Percentiles rank a stretch among this genome's conserved stretches.
Evolutionary conservation across 805 yeast species (phyloP).

Genomic region (Metschnikowia sp.): DNA sequence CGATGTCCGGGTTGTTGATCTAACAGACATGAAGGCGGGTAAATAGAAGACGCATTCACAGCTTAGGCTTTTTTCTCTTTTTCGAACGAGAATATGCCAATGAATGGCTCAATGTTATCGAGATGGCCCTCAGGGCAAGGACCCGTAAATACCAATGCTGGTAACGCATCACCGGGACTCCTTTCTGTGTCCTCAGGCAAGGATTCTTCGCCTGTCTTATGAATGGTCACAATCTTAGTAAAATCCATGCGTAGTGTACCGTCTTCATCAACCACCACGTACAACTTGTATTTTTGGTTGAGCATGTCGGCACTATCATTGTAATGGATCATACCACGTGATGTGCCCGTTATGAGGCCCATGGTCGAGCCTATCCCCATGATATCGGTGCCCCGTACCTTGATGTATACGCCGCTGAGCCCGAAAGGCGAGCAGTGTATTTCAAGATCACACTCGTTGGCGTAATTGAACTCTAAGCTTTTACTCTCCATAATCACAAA

Average conservation of each 20-base stretch:
- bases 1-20: no score
- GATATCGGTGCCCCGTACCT: constrained; percentile 45
- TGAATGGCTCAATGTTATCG: constrained; percentile 50
- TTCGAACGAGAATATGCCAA: constrained; percentile 54
- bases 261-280: constrained; percentile 46
- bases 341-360: constrained; percentile 53
- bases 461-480: constrained; percentile 35
- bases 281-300: constrained; percentile 47
- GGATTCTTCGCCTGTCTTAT: constrained; percentile 22
- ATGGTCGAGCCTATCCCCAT: constrained; percentile 56
- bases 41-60: no score
- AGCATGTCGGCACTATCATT: constrained; percentile 45
- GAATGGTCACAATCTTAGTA: constrained; percentile 40
- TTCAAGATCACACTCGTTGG: constrained; percentile 51
- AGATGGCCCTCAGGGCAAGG: constrained; percentile 53
- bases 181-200: constrained; percentile 13
- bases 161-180: constrained; percentile 37
- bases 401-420: constrained; percentile 48
- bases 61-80: constrained; percentile 28
- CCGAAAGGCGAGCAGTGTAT: constrained; percentile 59
- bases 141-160: constrained; percentile 49
- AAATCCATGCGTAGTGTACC: constrained; percentile 49
- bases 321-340: constrained; percentile 47
- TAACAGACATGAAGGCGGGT: no score
- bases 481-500: not conserved